Base-by-base conservation (phyloP, 306 rosid genomes). In the Glycine tomentella region DNA sequence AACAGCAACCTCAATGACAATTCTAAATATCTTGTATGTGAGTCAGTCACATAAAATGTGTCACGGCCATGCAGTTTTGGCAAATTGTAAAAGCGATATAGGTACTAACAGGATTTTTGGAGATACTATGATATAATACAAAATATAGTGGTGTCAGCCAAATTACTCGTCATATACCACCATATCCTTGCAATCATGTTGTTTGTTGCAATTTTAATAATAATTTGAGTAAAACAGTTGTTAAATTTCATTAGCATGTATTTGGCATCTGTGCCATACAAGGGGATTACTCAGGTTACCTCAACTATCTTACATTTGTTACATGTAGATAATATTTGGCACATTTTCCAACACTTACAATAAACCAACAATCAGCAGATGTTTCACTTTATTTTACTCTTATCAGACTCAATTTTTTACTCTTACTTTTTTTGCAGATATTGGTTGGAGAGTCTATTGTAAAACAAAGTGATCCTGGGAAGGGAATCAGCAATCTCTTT, bases 401-500 rank as follows among this genome's bases (percentile, higher is more conserved):
- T n/a, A n/a, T n/a, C n/a, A n/a, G n/a, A n/a, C n/a, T n/a, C n/a
- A n/a, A n/a, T n/a, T n/a, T n/a, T n/a, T n/a, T n/a, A n/a, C n/a
- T n/a, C n/a, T n/a, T 72, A 15, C 11, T 25, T 77, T 79, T 48
- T 66, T 12, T 3, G 70, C 89, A 93, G 97, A 91, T 95, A 81
- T 85, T 93, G 89, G 99, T 95, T 61, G 99, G 99, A 77, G 99
- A 93, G 85, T 93, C 98, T 4, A 79, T 95, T 45, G 94, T 95
- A 71, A 93, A 92, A 74, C 96, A 95, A 79, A 84, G 82, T 82
- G 97, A 95, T 87, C 99, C 93, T 16, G 83, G 84, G 77, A 95
- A 88, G 83, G 99, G 98, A 85, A 90, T 95, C 82, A 78, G 90
- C 79, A 86, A 87, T 69, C 99, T 95, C 65, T 95, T 90, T 82